A percentile compares a stretch with the other conserved stretches of the same genome.
Evolutionary conservation across 2,329 filamentous ascomycete species (phyloP).

Genomic region (Xylariaceae sp.): DNA sequence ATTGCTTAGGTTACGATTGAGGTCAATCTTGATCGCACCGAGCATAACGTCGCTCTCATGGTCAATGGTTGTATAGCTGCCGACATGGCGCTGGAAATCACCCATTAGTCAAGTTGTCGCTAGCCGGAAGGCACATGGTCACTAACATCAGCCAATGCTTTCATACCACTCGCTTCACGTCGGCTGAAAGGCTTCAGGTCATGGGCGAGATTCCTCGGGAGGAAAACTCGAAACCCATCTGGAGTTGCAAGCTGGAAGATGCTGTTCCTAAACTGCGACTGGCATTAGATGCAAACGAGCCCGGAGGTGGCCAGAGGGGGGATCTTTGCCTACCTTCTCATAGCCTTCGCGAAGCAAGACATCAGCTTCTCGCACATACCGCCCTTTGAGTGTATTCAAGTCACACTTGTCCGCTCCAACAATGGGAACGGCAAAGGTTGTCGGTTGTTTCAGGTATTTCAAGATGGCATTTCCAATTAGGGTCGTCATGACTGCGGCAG

Average conservation of each 20-base stretch:
- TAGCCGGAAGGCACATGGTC: not conserved
- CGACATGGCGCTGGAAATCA: conserved; percentile 26
- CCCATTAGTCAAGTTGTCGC: not conserved
- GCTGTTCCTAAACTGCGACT: conserved; percentile 25
- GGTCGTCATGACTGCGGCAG: conserved; percentile 12
- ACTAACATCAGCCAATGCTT: conserved; percentile 30
- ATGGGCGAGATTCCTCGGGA: conserved; percentile 27
- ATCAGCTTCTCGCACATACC: conserved; percentile 30
- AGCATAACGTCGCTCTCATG: conserved; percentile 32
- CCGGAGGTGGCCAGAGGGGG: not conserved
- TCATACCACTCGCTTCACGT: conserved; percentile 31
- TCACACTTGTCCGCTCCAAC: conserved; percentile 22
- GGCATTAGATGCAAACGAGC: not conserved
- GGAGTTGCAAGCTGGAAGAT: conserved; percentile 31
- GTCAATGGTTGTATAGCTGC: conserved; percentile 31
- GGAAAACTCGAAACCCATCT: conserved; percentile 29
- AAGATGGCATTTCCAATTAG: conserved; percentile 17
- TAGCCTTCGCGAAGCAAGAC: conserved; percentile 28
- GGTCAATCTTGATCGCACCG: conserved; percentile 30
- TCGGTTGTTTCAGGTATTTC: conserved; percentile 14
- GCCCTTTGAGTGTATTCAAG: conserved; percentile 23
- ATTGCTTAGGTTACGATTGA: conserved; percentile 29
- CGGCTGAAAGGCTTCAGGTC: conserved; percentile 28
- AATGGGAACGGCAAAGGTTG: conserved; percentile 22
- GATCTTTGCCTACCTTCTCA: conserved; percentile 19